These are phyloP conservation scores for Saccharomycodes ludwigii DNA, from an alignment of 805 yeast genomes.

Conservation along the genomic window DNA sequence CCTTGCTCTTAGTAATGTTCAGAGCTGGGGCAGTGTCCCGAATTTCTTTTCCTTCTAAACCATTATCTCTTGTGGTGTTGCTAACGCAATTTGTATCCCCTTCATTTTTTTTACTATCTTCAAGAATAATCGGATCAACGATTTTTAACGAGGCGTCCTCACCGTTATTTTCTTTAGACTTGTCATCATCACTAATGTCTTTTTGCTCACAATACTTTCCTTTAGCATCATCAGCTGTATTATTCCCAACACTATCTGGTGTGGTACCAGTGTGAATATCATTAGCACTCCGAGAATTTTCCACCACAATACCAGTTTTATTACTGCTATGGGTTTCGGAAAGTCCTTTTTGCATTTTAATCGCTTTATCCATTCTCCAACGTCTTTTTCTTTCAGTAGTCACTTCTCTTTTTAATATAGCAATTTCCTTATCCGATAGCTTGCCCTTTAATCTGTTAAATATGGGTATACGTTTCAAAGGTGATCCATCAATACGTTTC, in stretches of 20 bases:
- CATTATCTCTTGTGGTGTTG: too few species aligned
- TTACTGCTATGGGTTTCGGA: too few species aligned
- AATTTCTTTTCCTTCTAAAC: too few species aligned
- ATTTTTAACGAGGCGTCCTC: background rate
- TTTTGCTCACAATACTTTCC: conserved; percentile 59
- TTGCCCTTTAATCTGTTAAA: conserved; percentile 15
- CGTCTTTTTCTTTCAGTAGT: conserved; percentile 23
- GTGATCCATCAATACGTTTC: conserved; percentile 5
- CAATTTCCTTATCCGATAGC: conserved; percentile 13
- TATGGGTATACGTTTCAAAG: conserved; percentile 8
- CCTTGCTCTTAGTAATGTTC: conserved; percentile 2
- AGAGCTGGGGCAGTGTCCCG: too few species aligned
- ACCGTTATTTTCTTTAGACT: conserved; percentile 33
- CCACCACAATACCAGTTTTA: too few species aligned
- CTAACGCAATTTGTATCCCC: too few species aligned
- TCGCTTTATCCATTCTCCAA: conserved; percentile 16
- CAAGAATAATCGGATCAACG: conserved; percentile 2
- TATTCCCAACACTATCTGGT: conserved; percentile 59
- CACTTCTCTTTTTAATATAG: conserved; percentile 15
- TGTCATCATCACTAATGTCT: conserved; percentile 49
- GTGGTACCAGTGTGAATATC: too few species aligned
- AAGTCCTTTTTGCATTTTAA: too few species aligned
- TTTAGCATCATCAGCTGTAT: conserved; percentile 79
- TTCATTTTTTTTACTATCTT: conserved; percentile 5
- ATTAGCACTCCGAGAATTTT: too few species aligned